Conservation (phyloP, 2,329 filamentous ascomycete genomes). For the Diplocarpon rosae region DNA sequence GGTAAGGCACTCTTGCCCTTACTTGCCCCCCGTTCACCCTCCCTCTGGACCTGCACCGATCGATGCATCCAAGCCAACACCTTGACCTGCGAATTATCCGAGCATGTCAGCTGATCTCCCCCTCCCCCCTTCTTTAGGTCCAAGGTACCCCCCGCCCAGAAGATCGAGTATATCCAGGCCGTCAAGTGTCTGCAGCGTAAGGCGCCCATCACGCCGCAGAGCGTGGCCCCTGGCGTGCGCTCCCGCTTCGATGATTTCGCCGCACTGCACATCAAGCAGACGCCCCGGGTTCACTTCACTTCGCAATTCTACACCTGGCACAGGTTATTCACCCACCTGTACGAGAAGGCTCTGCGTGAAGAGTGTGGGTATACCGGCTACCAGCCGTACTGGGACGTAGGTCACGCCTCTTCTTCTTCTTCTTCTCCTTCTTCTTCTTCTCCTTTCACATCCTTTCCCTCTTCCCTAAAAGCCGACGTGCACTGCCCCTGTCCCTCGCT, state of each 20-base stretch:
- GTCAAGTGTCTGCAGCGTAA: constrained; percentile 2
- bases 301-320: constrained; percentile 4
- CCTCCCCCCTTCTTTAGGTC: too few species aligned
- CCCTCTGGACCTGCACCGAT: too few species aligned
- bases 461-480: too few species aligned
- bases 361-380: constrained; percentile 6
- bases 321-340: constrained; percentile 2
- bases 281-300: constrained; percentile 2
- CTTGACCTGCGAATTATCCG: too few species aligned
- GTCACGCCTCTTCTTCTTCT: too few species aligned
- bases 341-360: constrained; percentile 1
- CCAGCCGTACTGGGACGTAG: constrained; percentile 1
- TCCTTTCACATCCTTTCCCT: too few species aligned
- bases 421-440: too few species aligned
- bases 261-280: constrained; percentile 2
- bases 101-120: too few species aligned
- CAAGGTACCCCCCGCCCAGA: neutral
- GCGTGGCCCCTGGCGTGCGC: neutral
- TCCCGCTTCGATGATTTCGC: constrained; percentile 5
- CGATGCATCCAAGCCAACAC: too few species aligned
- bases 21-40: too few species aligned
- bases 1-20: neutral
- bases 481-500: too few species aligned
- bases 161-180: constrained; percentile 3
- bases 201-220: neutral